These are phyloP conservation scores for Colletotrichum sp. DNA, from an alignment of 2,329 filamentous ascomycete species.

Conservation along the genomic window DNA sequence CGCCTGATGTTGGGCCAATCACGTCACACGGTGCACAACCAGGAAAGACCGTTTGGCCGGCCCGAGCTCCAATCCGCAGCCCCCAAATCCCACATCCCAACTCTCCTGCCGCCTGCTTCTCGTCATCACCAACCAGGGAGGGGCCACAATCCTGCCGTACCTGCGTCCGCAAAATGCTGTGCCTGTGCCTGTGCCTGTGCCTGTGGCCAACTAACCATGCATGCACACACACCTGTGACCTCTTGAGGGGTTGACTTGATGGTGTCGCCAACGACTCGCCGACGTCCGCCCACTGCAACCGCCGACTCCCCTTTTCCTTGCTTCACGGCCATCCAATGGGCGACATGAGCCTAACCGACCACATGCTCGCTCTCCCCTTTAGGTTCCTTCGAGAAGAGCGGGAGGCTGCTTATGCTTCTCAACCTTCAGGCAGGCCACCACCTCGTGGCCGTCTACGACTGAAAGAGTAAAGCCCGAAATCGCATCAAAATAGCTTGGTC, in stretches of 20 bases:
- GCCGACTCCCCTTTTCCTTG: neutral
- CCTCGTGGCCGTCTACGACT: neutral
- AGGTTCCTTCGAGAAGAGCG: slow-evolving; percentile 3
- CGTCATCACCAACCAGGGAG: slow-evolving; percentile 2
- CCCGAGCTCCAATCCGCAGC: slow-evolving; percentile 3
- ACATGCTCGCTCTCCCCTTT: neutral
- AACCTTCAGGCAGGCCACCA: neutral
- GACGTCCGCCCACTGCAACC: neutral
- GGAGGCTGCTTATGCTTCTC: neutral
- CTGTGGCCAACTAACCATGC: neutral
- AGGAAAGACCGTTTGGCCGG: neutral
- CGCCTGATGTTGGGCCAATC: slow-evolving; percentile 4
- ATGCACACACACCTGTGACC: neutral
- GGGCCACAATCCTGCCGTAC: neutral
- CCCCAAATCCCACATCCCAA: slow-evolving; percentile 5
- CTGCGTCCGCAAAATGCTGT: neutral
- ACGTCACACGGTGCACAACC: neutral
- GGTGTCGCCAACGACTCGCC: neutral
- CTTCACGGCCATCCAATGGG: neutral
- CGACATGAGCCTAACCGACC: neutral
- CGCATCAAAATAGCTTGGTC: slow-evolving; percentile 2
- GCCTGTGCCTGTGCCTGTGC: neutral
- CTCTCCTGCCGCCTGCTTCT: neutral
- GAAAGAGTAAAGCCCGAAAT: neutral
- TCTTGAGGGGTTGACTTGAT: neutral